Evolutionary conservation across 805 yeast species (phyloP).

Genomic region (Nakazawaea populi): DNA sequence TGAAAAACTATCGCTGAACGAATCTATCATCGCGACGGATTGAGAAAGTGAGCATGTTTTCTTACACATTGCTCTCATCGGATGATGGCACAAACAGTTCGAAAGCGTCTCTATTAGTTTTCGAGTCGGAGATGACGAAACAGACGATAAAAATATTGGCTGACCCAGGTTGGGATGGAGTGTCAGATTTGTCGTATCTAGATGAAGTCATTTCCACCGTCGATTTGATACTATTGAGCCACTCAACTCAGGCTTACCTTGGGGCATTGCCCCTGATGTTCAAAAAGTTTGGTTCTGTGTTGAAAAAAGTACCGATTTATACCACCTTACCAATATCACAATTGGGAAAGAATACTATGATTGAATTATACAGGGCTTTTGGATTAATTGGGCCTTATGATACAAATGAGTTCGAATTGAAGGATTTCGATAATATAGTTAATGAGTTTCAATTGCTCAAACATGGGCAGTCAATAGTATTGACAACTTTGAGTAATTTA

Average conservation of each 20-base stretch:
- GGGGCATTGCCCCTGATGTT: conserved; percentile 76
- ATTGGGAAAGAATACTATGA: conserved; percentile 77
- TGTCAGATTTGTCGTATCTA: conserved; percentile 33
- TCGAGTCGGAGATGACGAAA: conserved; percentile 30
- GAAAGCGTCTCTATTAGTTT: conserved; percentile 45
- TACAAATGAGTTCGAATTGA: conserved; percentile 51
- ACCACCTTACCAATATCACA: conserved; percentile 88
- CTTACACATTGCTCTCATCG: conserved; percentile 6
- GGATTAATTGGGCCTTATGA: conserved; percentile 74
- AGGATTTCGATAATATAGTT: conserved; percentile 59
- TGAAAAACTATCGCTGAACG: too few species aligned
- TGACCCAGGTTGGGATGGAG: conserved; percentile 75
- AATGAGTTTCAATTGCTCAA: conserved; percentile 72
- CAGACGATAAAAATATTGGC: conserved; percentile 48
- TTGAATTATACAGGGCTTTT: conserved; percentile 69
- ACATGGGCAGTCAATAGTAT: conserved; percentile 67
- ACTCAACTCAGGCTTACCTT: conserved; percentile 70
- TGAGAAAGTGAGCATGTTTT: conserved; percentile 8
- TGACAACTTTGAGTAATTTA: conserved; percentile 56
- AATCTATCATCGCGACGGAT: background rate
- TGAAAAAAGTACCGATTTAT: conserved; percentile 67
- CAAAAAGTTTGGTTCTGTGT: conserved; percentile 45
- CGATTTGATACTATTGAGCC: conserved; percentile 77
- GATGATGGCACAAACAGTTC: conserved; percentile 11
- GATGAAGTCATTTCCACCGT: conserved; percentile 39